Evolutionary conservation across 805 yeast species (phyloP).

Genomic region (Schizosaccharomyces lindneri): DNA sequence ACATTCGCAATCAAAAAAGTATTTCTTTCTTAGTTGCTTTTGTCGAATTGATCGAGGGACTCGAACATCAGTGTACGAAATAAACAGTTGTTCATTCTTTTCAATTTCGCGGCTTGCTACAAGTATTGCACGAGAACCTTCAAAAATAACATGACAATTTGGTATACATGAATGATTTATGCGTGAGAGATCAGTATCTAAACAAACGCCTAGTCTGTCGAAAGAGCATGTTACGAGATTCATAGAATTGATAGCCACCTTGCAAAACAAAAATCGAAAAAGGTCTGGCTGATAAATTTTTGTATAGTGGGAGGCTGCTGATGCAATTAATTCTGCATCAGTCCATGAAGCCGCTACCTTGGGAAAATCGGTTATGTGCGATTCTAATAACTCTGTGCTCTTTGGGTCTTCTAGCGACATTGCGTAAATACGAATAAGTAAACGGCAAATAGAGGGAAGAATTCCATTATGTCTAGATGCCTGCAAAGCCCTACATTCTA

Average conservation of each 20-base stretch:
- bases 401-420: background rate
- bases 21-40: slow-evolving; percentile 1
- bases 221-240: background rate
- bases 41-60: slow-evolving; percentile 2
- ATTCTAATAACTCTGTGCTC: background rate
- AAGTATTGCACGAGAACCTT: background rate
- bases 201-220: background rate
- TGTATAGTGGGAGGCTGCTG: background rate
- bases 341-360: background rate
- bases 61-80: slow-evolving; percentile 7
- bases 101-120: slow-evolving; percentile 3
- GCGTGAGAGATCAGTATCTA: background rate
- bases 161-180: background rate
- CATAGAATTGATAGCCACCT: background rate
- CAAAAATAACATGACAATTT: background rate
- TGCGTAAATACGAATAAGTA: background rate
- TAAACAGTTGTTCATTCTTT: slow-evolving; percentile 5
- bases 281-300: background rate
- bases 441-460: background rate
- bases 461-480: background rate
- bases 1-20: slow-evolving; percentile 5
- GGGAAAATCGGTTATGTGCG: background rate
- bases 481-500: background rate
- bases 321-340: background rate
- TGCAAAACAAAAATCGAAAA: background rate